Conservation (phyloP, 805 yeast species). For the Candida jianshihensis region DNA sequence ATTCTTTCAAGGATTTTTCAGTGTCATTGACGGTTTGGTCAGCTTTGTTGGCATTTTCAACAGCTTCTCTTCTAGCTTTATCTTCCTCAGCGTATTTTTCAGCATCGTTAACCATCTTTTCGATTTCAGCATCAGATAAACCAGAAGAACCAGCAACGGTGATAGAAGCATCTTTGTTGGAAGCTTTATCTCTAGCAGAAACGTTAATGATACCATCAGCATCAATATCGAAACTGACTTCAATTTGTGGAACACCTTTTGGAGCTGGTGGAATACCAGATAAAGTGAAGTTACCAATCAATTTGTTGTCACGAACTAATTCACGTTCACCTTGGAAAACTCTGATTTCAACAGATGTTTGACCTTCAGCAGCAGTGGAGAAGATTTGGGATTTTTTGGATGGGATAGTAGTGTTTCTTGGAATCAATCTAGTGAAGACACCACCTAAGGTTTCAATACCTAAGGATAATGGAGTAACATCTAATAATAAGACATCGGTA, state of each 20-base stretch:
- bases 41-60: conserved; percentile 79
- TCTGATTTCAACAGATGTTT: conserved; percentile 74
- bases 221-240: conserved; percentile 71
- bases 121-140: conserved; percentile 55
- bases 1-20: conserved; percentile 76
- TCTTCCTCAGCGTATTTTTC: conserved; percentile 52
- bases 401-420: conserved; percentile 72
- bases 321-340: conserved; percentile 81
- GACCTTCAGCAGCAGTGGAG: conserved; percentile 80
- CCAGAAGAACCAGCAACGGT: conserved; percentile 58
- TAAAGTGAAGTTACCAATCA: conserved; percentile 70
- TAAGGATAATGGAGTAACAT: conserved; percentile 73
- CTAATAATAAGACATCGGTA: conserved; percentile 69
- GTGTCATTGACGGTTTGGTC: conserved; percentile 79
- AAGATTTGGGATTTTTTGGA: conserved; percentile 65
- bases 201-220: conserved; percentile 83
- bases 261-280: conserved; percentile 71
- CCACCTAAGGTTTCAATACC: conserved; percentile 84
- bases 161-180: conserved; percentile 72
- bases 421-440: conserved; percentile 68
- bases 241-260: conserved; percentile 76
- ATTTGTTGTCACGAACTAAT: conserved; percentile 68
- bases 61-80: conserved; percentile 47
- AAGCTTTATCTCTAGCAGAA: conserved; percentile 75
- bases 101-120: conserved; percentile 55